Conservation (phyloP, 176 grass and related monocot species). For the Tillandsia fasciculata region DNA sequence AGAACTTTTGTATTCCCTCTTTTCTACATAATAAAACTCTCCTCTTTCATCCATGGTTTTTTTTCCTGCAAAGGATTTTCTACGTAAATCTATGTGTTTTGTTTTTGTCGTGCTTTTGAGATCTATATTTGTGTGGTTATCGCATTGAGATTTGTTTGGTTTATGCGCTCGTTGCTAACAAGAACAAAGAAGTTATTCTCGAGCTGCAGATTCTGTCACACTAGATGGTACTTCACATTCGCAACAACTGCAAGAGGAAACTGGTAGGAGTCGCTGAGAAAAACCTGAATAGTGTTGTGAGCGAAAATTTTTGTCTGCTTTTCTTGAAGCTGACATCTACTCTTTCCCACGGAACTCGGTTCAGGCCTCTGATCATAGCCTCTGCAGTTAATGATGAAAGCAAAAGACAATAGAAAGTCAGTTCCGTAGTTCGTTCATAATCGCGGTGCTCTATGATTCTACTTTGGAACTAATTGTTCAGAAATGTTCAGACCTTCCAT, state of each 20-base stretch:
- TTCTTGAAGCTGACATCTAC: conserved; percentile 87
- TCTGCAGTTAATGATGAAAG: conserved; percentile 33
- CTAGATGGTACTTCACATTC: not conserved
- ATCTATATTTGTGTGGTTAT: no score
- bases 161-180: no score
- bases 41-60: no score
- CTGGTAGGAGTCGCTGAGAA: not conserved
- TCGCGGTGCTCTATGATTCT: no score
- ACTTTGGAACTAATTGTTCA: not conserved
- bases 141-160: no score
- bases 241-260: not conserved
- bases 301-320: conserved; percentile 76
- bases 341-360: conserved; percentile 89
- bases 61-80: no score
- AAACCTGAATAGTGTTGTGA: conserved; percentile 93
- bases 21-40: no score
- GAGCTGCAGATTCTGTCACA: not conserved
- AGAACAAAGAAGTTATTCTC: not conserved
- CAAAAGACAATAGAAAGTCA: not conserved
- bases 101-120: no score
- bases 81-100: no score
- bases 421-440: not conserved
- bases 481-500: conserved; percentile 67
- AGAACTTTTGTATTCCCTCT: no score
- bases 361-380: conserved; percentile 67